phyloP scores from a whole-genome alignment of 495 filamentous ascomycete genomes.

The Neurospora hispaniola region DNA sequence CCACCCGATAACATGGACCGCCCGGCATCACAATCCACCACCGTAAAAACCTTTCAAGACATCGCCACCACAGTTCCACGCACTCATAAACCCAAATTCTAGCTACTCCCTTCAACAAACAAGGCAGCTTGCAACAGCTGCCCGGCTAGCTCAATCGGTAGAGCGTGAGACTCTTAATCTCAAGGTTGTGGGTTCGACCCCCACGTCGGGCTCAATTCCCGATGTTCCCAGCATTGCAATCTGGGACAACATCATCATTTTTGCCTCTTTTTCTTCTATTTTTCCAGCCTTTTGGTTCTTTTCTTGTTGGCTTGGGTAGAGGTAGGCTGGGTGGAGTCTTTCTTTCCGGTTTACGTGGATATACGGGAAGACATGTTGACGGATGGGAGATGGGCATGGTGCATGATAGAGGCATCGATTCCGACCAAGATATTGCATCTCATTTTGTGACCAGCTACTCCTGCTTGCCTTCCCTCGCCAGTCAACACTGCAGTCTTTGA shows the following conservation, averaged over 20 bases:
- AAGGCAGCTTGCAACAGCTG: neutral
- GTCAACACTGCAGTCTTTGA: conserved; percentile 8
- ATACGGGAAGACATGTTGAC: too few species aligned
- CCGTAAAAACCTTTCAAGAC: neutral
- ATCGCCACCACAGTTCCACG: neutral
- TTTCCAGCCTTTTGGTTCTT: neutral
- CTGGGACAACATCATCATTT: neutral
- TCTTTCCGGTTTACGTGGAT: too few species aligned
- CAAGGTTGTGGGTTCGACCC: conserved; percentile 29
- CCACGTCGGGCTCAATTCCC: neutral
- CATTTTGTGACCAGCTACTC: neutral
- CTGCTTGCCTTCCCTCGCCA: neutral
- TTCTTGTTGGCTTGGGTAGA: neutral
- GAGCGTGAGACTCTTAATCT: conserved; percentile 70
- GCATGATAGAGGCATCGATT: conserved; percentile 13
- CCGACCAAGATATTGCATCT: conserved; percentile 8
- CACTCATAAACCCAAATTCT: neutral
- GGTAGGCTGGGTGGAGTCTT: neutral
- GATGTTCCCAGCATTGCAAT: neutral
- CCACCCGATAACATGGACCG: neutral
- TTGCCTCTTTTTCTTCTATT: neutral
- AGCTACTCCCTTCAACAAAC: neutral
- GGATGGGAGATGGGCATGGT: too few species aligned
- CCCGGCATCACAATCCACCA: neutral
- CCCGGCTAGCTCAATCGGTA: conserved; percentile 60